A percentile compares a stretch with the other conserved stretches of the same genome.
Evolutionary conservation across 345 rosid genomes (phyloP).

Genomic region (Camelina hispida): DNA sequence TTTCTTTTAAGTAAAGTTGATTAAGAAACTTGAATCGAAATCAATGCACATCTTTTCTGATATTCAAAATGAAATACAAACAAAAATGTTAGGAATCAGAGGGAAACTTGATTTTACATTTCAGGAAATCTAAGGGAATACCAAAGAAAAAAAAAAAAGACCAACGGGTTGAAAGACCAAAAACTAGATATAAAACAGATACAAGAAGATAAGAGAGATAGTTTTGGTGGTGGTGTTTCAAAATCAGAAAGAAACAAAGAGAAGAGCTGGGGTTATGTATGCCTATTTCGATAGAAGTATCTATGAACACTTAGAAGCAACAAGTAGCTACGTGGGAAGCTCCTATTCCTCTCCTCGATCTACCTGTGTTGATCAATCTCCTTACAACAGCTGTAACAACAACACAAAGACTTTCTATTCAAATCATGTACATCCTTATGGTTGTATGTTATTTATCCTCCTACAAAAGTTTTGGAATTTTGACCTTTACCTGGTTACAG

Average conservation of each 20-base stretch:
- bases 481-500: conserved; percentile 35
- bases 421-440: conserved; percentile 12
- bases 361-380: conserved; percentile 40
- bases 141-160: background rate
- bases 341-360: conserved; percentile 36
- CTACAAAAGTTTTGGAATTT: background rate
- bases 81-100: conserved; percentile 26
- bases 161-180: conserved; percentile 8
- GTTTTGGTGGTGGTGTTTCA: conserved; percentile 28
- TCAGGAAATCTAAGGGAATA: conserved; percentile 33
- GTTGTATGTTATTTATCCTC: background rate
- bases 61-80: conserved; percentile 26
- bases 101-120: conserved; percentile 38
- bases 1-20: no score
- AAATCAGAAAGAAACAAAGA: conserved; percentile 30
- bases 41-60: background rate
- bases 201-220: conserved; percentile 35
- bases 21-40: background rate
- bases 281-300: conserved; percentile 38
- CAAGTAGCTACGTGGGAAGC: conserved; percentile 41
- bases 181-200: conserved; percentile 31
- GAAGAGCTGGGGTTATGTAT: conserved; percentile 40
- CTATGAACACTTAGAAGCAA: conserved; percentile 43
- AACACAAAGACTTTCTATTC: conserved; percentile 4
- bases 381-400: conserved; percentile 36